Evolutionary conservation across 305 asterid species (phyloP).

Genomic region (Rubia occidens): DNA sequence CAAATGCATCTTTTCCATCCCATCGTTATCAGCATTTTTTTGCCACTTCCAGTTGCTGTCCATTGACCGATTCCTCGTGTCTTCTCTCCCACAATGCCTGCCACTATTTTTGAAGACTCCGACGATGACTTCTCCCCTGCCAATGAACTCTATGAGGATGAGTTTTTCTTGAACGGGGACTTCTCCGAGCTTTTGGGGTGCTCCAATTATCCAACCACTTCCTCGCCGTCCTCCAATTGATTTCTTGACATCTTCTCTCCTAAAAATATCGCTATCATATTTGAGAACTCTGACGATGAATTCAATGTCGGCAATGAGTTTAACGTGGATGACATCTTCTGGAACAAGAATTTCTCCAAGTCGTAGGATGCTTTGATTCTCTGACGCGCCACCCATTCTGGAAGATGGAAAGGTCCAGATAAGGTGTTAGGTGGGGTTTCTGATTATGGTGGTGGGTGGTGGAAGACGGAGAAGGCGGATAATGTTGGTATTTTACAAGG

Average conservation of each 20-base stretch:
- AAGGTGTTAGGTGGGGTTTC: background rate
- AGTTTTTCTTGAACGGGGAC: conserved; percentile 52
- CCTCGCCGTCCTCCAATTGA: conserved; percentile 53
- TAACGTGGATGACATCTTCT: conserved; percentile 61
- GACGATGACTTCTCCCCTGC: conserved; percentile 21
- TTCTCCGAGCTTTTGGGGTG: conserved; percentile 27
- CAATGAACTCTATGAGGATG: conserved; percentile 59
- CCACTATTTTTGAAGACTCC: conserved; percentile 6
- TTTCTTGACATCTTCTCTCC: conserved; percentile 52
- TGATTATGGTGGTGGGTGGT: no score
- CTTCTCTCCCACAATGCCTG: conserved; percentile 42
- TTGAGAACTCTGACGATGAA: conserved; percentile 10
- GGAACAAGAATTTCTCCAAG: conserved; percentile 39
- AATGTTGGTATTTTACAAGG: no score
- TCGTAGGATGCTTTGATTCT: conserved; percentile 20
- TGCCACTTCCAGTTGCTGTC: conserved; percentile 52
- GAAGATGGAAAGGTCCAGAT: conserved; percentile 46
- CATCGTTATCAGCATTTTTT: conserved; percentile 12
- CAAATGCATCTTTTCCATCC: no score
- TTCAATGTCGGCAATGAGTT: conserved; percentile 42
- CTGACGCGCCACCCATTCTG: conserved; percentile 25
- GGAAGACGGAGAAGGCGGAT: no score
- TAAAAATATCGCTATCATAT: conserved; percentile 20
- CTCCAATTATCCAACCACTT: conserved; percentile 28
- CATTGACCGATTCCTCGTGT: conserved; percentile 51